These are phyloP conservation scores for Neonectria hederae DNA, from an alignment of 2,329 filamentous ascomycete species.

Conservation along the genomic window DNA sequence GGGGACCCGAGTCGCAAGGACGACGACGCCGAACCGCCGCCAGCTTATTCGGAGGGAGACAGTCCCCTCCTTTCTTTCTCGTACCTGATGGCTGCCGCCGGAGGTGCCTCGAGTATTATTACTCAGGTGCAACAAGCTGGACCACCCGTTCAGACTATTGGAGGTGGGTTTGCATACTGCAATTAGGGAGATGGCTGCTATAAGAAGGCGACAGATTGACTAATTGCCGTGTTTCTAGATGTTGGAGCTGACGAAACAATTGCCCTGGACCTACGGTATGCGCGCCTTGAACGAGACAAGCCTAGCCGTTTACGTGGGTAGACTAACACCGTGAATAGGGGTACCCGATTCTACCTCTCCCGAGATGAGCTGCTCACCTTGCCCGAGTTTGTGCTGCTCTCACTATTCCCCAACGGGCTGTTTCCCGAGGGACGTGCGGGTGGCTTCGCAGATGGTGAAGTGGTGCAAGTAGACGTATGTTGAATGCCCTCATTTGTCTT, in stretches of 20 bases:
- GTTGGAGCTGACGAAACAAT: conserved; percentile 93
- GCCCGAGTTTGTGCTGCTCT: conserved; percentile 95
- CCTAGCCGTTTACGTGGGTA: background rate
- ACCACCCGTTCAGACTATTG: conserved; percentile 87
- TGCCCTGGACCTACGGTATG: conserved; percentile 90
- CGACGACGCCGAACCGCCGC: conserved; percentile 90
- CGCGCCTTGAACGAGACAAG: background rate
- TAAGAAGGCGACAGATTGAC: background rate
- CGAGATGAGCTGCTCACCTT: conserved; percentile 94
- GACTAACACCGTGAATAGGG: conserved; percentile 64
- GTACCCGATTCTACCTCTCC: conserved; percentile 91
- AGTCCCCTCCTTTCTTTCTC: conserved; percentile 92
- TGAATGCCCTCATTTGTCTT: background rate
- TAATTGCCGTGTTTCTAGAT: conserved; percentile 58
- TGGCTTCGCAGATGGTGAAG: conserved; percentile 89
- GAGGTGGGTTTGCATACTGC: conserved; percentile 67
- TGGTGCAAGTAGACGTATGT: conserved; percentile 97
- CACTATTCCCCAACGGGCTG: conserved; percentile 98
- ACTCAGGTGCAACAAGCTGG: conserved; percentile 97
- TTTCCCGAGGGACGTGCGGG: conserved; percentile 97
- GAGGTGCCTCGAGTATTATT: conserved; percentile 97
- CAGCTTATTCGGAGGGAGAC: conserved; percentile 93
- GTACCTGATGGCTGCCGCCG: conserved; percentile 97
- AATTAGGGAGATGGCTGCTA: background rate
- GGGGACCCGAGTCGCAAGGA: conserved; percentile 77